phyloP scores from a whole-genome alignment of 2,329 filamentous ascomycete species.

The Cladophialophora exuberans region DNA sequence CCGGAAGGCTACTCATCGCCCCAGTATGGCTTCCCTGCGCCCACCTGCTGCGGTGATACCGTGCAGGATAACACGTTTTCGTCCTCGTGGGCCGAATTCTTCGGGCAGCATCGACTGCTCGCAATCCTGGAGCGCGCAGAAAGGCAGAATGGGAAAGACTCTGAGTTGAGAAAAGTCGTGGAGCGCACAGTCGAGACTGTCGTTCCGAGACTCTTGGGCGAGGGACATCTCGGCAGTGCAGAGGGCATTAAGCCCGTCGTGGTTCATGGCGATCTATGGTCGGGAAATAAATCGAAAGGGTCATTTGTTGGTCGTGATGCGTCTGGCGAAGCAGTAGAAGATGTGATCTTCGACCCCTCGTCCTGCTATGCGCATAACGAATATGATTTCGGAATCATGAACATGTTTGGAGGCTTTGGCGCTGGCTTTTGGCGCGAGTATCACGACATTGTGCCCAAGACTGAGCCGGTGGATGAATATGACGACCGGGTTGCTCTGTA shows the following conservation, averaged over 20 bases:
- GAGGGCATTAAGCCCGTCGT: constrained; percentile 73
- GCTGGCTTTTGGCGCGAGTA: constrained; percentile 75
- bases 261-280: constrained; percentile 93
- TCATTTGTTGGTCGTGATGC: constrained; percentile 55
- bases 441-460: constrained; percentile 72
- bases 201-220: constrained; percentile 75
- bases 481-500: constrained; percentile 82
- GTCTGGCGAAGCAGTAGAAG: constrained; percentile 57
- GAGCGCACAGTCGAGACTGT: constrained; percentile 66
- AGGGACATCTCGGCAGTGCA: constrained; percentile 62
- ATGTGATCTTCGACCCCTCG: constrained; percentile 81
- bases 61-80: constrained; percentile 77
- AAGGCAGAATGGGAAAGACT: constrained; percentile 66
- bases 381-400: constrained; percentile 92
- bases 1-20: constrained; percentile 62
- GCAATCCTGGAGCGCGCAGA: constrained; percentile 64
- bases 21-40: constrained; percentile 80
- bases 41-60: constrained; percentile 86
- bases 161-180: constrained; percentile 64
- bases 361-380: constrained; percentile 84
- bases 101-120: constrained; percentile 73
- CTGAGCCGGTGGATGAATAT: constrained; percentile 80
- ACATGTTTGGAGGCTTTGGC: constrained; percentile 91
- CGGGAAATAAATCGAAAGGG: constrained; percentile 75
- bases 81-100: constrained; percentile 82